A percentile compares a stretch with the other conserved stretches of the same genome.
Evolutionary conservation across 108 stramenopile species (phyloP).

Genomic region (Schizochytrium sp.): DNA sequence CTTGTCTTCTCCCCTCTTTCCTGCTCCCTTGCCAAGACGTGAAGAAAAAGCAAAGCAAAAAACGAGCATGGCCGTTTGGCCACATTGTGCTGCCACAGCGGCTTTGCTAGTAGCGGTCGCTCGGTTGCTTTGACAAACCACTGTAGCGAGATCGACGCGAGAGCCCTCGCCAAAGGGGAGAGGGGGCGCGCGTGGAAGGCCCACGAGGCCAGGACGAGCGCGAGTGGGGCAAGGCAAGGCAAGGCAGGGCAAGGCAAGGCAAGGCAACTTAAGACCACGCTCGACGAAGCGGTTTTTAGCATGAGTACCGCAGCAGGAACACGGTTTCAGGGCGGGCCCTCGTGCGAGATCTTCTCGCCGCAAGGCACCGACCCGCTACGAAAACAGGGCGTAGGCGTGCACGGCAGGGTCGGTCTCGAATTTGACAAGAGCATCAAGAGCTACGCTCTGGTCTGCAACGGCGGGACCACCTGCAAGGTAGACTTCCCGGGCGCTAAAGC

Average conservation of each 20-base stretch:
- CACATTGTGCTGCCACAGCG: too few relatives aligned
- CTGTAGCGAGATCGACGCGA: too few relatives aligned
- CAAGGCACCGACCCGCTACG: constrained; percentile 4
- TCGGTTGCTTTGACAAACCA: too few relatives aligned
- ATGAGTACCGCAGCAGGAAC: not conserved
- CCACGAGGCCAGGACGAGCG: too few relatives aligned
- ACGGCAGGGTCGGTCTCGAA: not conserved
- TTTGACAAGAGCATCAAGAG: not conserved
- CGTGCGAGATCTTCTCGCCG: not conserved
- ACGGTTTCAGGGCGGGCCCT: not conserved
- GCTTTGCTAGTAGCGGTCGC: too few relatives aligned
- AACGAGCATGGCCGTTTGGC: too few relatives aligned
- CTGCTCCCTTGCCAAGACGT: not conserved
- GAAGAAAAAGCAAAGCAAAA: too few relatives aligned
- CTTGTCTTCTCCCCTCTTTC: not conserved
- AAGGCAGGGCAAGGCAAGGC: too few relatives aligned
- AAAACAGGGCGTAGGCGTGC: not conserved
- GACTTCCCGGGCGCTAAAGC: not conserved
- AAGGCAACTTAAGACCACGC: too few relatives aligned
- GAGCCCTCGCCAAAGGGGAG: too few relatives aligned
- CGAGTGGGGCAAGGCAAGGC: too few relatives aligned
- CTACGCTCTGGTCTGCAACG: not conserved
- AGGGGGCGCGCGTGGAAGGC: too few relatives aligned
- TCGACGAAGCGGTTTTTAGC: not conserved
- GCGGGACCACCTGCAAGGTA: not conserved